Conservation (phyloP, 73 alveolate genomes). For the Paramecium pentaurelia region DNA sequence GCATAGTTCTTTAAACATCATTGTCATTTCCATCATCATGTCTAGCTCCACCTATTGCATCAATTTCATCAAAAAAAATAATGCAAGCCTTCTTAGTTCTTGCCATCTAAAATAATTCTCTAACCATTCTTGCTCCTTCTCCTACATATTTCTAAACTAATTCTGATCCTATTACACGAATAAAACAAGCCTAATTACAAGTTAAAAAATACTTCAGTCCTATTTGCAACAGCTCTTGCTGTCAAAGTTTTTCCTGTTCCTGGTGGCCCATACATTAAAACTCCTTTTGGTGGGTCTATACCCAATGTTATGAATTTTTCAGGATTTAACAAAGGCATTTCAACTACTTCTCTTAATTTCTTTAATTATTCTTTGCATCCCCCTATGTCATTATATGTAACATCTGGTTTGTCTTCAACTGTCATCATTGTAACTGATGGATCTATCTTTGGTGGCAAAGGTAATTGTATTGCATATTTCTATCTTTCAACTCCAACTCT, state of each 20-base stretch:
- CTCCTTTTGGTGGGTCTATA: slow-evolving; percentile 71
- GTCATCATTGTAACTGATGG: slow-evolving; percentile 99
- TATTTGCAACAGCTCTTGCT: slow-evolving; percentile 99
- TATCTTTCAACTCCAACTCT: slow-evolving; percentile 97
- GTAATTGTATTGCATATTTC: slow-evolving; percentile 90
- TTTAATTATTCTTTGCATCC: slow-evolving; percentile 94
- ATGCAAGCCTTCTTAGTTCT: slow-evolving; percentile 73
- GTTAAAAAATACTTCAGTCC: slow-evolving; percentile 60
- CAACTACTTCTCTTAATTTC: slow-evolving; percentile 89
- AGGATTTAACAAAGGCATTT: slow-evolving; percentile 86
- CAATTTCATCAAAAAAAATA: slow-evolving; percentile 71
- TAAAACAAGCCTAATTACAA: slow-evolving; percentile 86
- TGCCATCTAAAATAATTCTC: slow-evolving; percentile 74
- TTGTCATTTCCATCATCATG: slow-evolving; percentile 90
- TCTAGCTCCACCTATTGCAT: slow-evolving; percentile 60
- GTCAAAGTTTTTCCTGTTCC: slow-evolving; percentile 99
- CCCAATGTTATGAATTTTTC: slow-evolving; percentile 75
- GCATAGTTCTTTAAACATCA: slow-evolving; percentile 99
- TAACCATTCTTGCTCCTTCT: slow-evolving; percentile 99
- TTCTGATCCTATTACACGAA: slow-evolving; percentile 98
- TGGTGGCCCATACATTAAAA: slow-evolving; percentile 98
- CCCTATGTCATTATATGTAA: slow-evolving; percentile 98
- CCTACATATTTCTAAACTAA: slow-evolving; percentile 99
- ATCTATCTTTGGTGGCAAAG: slow-evolving; percentile 99
- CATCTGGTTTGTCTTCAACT: slow-evolving; percentile 99